phyloP scores from a whole-genome alignment of 1,284 basidiomycete genomes.

The Leucoagaricus sp. region DNA sequence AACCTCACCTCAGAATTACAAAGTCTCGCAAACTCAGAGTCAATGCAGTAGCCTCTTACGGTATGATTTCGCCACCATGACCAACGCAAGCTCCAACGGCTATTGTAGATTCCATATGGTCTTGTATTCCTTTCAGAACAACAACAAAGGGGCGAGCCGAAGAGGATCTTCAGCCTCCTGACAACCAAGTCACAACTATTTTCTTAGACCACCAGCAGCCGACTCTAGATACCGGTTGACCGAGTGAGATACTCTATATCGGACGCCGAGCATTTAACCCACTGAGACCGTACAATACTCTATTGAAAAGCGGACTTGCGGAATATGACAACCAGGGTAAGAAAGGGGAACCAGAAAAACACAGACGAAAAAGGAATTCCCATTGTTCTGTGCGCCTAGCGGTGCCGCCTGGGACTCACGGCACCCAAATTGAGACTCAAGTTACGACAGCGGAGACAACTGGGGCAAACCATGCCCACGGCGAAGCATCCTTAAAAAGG shows the following conservation, averaged over 20 bases:
- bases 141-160: not conserved
- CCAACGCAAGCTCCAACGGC: slow-evolving; percentile 6
- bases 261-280: not conserved
- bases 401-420: slow-evolving; percentile 3
- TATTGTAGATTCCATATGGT: slow-evolving; percentile 1
- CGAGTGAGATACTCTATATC: not conserved
- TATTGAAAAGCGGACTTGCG: not conserved
- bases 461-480: slow-evolving; percentile 10
- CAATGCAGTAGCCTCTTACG: slow-evolving; percentile 6
- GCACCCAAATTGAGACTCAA: not conserved
- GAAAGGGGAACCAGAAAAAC: not conserved
- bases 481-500: slow-evolving; percentile 12
- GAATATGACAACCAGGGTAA: not conserved
- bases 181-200: not conserved
- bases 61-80: slow-evolving; percentile 4
- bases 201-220: not conserved
- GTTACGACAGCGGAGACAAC: slow-evolving; percentile 1
- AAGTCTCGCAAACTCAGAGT: slow-evolving; percentile 1
- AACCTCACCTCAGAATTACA: slow-evolving; percentile 8
- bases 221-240: slow-evolving; percentile 2
- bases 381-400: slow-evolving; percentile 1
- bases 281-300: not conserved
- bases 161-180: not conserved
- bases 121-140: not conserved
- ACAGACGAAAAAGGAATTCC: not conserved